Conservation (phyloP, 2,329 filamentous ascomycete species). For the Fusarium nurragi region DNA sequence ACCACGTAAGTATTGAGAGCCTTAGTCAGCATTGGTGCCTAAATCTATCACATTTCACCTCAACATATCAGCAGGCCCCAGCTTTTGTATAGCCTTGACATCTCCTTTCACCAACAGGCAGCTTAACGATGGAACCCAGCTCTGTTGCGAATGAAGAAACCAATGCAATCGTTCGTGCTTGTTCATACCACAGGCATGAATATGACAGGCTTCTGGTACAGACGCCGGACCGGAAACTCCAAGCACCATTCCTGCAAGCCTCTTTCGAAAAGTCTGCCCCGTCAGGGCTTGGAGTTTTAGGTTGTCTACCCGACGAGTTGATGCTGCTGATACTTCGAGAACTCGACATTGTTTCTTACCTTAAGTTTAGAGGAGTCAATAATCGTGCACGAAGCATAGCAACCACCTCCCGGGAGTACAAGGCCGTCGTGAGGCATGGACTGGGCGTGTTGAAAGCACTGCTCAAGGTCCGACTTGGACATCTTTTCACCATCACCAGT, state of each 20-base stretch:
- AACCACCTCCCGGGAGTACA: conserved; percentile 2
- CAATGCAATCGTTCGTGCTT: background rate
- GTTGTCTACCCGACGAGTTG: conserved; percentile 2
- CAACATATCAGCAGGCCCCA: too few species aligned
- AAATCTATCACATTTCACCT: background rate
- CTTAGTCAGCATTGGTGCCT: conserved; percentile 1
- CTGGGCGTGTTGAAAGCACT: conserved; percentile 13
- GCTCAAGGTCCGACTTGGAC: background rate
- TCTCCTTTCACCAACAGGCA: background rate
- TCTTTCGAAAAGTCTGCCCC: background rate
- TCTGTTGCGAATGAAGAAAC: background rate
- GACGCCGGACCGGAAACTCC: background rate
- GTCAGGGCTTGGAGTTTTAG: background rate
- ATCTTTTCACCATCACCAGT: background rate
- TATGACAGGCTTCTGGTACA: conserved; percentile 10
- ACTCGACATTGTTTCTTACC: conserved; percentile 14
- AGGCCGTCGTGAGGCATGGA: background rate
- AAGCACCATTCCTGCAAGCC: conserved; percentile 8
- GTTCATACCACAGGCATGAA: conserved; percentile 18
- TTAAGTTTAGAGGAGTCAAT: conserved; percentile 6
- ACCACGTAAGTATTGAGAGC: background rate
- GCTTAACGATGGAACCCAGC: background rate
- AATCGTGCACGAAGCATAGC: conserved; percentile 1
- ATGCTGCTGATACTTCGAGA: conserved; percentile 2
- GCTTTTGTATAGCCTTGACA: too few species aligned